phyloP scores from a whole-genome alignment of 805 yeast species.

The Candida vaughaniae region DNA sequence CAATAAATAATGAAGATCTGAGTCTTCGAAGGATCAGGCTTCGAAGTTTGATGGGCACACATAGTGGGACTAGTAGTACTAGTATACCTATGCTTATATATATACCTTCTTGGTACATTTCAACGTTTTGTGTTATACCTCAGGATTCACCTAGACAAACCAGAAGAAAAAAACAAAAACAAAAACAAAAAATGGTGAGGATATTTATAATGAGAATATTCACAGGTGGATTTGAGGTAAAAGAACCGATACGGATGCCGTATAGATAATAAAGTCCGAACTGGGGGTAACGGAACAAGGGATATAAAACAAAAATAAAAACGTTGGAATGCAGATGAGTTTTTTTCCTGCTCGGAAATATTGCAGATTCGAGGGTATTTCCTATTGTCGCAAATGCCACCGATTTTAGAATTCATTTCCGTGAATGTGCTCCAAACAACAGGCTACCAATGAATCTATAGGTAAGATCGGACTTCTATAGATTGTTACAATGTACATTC shows the following conservation, averaged over 20 bases:
- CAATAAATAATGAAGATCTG: slow-evolving; percentile 19
- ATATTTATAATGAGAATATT: slow-evolving; percentile 1
- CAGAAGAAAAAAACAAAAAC: background rate
- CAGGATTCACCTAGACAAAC: background rate
- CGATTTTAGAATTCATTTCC: too few relatives aligned
- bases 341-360: slow-evolving; percentile 5
- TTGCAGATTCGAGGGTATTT: slow-evolving; percentile 3
- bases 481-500: too few relatives aligned
- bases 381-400: slow-evolving; percentile 4
- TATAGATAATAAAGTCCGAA: too few relatives aligned
- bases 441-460: too few relatives aligned
- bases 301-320: too few relatives aligned
- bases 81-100: slow-evolving; percentile 15
- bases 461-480: too few relatives aligned
- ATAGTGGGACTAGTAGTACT: slow-evolving; percentile 17
- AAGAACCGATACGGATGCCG: too few relatives aligned
- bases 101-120: slow-evolving; percentile 19
- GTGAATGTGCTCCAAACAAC: too few relatives aligned
- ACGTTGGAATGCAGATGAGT: too few relatives aligned
- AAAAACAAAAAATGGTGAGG: background rate
- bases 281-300: too few relatives aligned
- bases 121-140: background rate
- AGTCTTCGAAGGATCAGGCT: slow-evolving; percentile 20
- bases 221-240: too few relatives aligned
- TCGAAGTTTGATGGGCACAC: slow-evolving; percentile 53